Conservation (phyloP, 164 flowering plant species). For the Kalanchoe fedtschenkoi region DNA sequence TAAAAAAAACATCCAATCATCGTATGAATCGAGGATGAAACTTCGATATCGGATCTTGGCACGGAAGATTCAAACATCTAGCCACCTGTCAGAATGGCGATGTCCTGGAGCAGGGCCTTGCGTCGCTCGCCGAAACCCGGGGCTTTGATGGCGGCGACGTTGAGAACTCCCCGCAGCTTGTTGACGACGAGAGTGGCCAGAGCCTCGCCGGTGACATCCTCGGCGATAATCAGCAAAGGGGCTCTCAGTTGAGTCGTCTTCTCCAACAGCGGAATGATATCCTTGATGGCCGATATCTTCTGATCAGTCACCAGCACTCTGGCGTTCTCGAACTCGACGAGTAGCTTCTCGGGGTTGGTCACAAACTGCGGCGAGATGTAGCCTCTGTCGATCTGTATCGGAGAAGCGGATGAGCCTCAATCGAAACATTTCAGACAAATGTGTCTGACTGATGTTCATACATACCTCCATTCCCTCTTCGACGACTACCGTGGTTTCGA, state of each 20-base stretch:
- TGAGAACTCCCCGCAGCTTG: slow-evolving; percentile 52
- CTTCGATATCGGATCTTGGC: too few species aligned
- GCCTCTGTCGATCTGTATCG: slow-evolving; percentile 82
- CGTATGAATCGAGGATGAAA: too few species aligned
- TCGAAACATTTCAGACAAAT: not conserved
- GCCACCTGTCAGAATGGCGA: slow-evolving; percentile 66
- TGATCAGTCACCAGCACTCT: slow-evolving; percentile 85
- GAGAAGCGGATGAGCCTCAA: not conserved
- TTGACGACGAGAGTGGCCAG: slow-evolving; percentile 67
- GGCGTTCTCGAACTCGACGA: slow-evolving; percentile 88
- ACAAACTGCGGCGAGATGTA: slow-evolving; percentile 94
- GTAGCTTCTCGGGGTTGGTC: slow-evolving; percentile 73
- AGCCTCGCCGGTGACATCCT: slow-evolving; percentile 84
- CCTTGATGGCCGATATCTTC: slow-evolving; percentile 76
- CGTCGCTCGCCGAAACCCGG: slow-evolving; percentile 94
- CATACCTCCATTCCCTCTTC: slow-evolving; percentile 98
- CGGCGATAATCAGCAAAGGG: slow-evolving; percentile 80
- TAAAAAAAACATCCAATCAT: slow-evolving; percentile 1
- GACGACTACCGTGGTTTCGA: slow-evolving; percentile 91
- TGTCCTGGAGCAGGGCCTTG: slow-evolving; percentile 89
- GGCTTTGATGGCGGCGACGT: slow-evolving; percentile 68
- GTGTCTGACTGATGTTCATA: not conserved
- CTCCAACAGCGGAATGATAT: slow-evolving; percentile 59
- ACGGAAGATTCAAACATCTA: not conserved
- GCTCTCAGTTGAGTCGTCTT: slow-evolving; percentile 50